phyloP scores from a whole-genome alignment of 169 alveolate species.

The Plasmodium gallinaceum region DNA sequence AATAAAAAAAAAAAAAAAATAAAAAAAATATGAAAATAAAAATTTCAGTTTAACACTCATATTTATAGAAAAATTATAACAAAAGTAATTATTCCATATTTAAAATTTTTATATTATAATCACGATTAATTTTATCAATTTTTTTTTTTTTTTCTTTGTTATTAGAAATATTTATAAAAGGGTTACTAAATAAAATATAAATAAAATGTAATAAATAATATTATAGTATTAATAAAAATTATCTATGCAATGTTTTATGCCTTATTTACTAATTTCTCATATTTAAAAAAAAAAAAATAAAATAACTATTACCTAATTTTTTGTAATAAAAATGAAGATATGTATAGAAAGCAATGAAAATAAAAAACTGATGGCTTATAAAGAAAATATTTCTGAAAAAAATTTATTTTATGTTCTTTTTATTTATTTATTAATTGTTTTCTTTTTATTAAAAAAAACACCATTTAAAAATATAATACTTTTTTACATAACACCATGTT shows the following conservation, averaged over 20 bases:
- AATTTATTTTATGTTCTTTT: slow-evolving; percentile 31
- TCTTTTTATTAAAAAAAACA: slow-evolving; percentile 40
- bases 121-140: too few species aligned
- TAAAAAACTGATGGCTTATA: slow-evolving; percentile 5
- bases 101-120: too few species aligned
- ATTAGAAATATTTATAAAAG: too few species aligned
- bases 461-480: slow-evolving; percentile 54
- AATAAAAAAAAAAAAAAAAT: too few species aligned
- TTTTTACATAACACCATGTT: slow-evolving; percentile 41
- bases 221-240: neutral
- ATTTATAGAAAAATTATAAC: too few species aligned
- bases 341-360: neutral
- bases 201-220: too few species aligned
- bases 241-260: neutral
- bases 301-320: neutral
- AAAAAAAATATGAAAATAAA: too few species aligned
- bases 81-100: too few species aligned
- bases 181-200: too few species aligned
- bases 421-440: slow-evolving; percentile 56
- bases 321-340: slow-evolving; percentile 37
- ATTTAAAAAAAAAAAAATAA: slow-evolving; percentile 7
- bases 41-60: too few species aligned
- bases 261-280: neutral
- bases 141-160: too few species aligned
- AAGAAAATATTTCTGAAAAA: slow-evolving; percentile 41